Base-by-base conservation (phyloP, 2,329 filamentous ascomycete genomes). In the Penicillium psychrosexuale region DNA sequence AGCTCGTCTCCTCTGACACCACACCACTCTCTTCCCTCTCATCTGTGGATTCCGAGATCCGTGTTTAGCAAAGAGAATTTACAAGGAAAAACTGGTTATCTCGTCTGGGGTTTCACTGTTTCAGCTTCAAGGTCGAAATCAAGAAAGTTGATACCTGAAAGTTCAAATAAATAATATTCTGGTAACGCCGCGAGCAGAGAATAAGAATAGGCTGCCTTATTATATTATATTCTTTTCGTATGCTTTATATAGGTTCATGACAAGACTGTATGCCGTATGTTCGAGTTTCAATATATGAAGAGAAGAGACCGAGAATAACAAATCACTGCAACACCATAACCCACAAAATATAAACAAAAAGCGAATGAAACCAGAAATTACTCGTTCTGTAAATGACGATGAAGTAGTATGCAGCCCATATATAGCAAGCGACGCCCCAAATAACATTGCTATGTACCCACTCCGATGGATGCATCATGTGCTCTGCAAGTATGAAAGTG, bases 281-380 rank as follows among this genome's bases (percentile, higher is more conserved):
- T 47, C 27, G 33, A 39, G 24, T 38, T 51, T 34, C 33, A 45
- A 24, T 40, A 51, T 51, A 54, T 54, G 33, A 42, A 44, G 19
- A 44, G 51, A 28, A 44, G 27, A 44, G 27, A 38, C 27, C 33
- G 39, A 51, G 17, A 54, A 43, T 15, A 43, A 53, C 17, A 37
- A 30, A 17, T 4, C 11, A 22, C 11, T 7, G 24, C 7, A n/a
- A 33, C 17, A 17, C 46, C 39, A 27, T 19, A 34, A 31, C 19
- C 7, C 17, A 54, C 11, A 54, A 54, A 27, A 12, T 39, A 40
- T 48, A 36, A 53, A 24, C 17, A 42, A 49, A 27, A 53, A 15
- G 31, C 27, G 12, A 22, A 33, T 28, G 15, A 27, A 40, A 45
- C 33, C 28, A 47, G 19, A 45, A 22, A 51, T 34, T 24, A 33